Evolutionary conservation across 495 filamentous ascomycete genomes (phyloP).

Genomic region (Daldinia decipiens): DNA sequence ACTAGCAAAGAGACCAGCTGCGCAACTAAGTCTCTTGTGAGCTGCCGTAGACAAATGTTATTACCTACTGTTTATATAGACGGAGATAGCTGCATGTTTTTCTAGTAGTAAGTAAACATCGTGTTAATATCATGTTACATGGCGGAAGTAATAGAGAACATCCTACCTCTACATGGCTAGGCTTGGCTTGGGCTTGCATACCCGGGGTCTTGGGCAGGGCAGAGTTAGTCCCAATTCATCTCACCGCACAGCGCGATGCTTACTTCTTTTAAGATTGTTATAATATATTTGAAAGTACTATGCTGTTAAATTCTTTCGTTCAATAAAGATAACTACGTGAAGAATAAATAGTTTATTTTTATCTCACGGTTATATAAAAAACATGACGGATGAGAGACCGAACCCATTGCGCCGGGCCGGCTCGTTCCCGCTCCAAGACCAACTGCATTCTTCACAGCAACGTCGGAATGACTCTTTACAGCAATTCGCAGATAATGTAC

Average conservation of each 20-base stretch:
- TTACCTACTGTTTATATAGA: background rate
- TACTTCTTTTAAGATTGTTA: conserved; percentile 5
- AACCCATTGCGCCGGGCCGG: conserved; percentile 11
- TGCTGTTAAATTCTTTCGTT: background rate
- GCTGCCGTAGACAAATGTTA: background rate
- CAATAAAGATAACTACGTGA: background rate
- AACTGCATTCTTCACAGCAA: background rate
- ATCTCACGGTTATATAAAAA: background rate
- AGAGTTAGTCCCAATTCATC: conserved; percentile 19
- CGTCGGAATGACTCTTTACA: conserved; percentile 16
- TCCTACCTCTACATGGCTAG: background rate
- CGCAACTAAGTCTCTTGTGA: background rate
- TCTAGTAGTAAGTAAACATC: background rate
- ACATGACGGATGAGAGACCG: conserved; percentile 21
- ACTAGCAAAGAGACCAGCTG: background rate
- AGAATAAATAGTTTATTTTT: background rate
- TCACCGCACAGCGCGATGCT: background rate
- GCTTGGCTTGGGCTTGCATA: conserved; percentile 15
- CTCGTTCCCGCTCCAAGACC: conserved; percentile 17
- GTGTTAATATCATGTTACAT: background rate
- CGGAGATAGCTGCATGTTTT: background rate
- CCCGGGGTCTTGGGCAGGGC: conserved; percentile 7
- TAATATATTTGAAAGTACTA: background rate
- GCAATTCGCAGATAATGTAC: conserved; percentile 15
- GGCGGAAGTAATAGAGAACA: background rate